Percentiles rank a stretch among this genome's conserved stretches.
Conservation (phyloP, 2,329 filamentous ascomycete species). For the Stemphylium lycopersici region DNA sequence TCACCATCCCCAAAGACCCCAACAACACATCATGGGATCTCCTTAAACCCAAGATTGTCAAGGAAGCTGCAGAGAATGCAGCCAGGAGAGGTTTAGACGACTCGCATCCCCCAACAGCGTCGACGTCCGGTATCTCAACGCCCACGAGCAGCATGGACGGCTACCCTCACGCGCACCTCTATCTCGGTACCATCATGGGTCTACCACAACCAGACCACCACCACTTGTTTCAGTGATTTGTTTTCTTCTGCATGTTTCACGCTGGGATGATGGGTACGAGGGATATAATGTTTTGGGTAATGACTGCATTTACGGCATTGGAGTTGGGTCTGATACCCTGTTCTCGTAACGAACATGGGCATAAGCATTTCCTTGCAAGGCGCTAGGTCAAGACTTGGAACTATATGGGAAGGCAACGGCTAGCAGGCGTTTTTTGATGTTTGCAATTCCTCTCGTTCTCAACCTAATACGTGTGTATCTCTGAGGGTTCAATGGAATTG, state of each 20-base stretch:
- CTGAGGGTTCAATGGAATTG: slow-evolving; percentile 5
- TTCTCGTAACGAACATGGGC: slow-evolving; percentile 3
- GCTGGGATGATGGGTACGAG: background rate
- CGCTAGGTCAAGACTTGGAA: slow-evolving; percentile 14
- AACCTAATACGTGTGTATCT: background rate
- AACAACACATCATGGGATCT: slow-evolving; percentile 46
- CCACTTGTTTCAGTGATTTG: slow-evolving; percentile 15
- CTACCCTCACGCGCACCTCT: slow-evolving; percentile 19
- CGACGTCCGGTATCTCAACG: slow-evolving; percentile 29
- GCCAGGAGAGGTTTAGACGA: slow-evolving; percentile 14
- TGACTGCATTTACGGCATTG: slow-evolving; percentile 19
- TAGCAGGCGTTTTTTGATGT: slow-evolving; percentile 2
- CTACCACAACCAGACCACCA: slow-evolving; percentile 11
- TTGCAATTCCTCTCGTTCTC: background rate
- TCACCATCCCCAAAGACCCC: slow-evolving; percentile 49
- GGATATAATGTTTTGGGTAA: slow-evolving; percentile 11
- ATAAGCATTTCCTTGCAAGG: slow-evolving; percentile 18
- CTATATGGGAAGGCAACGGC: background rate
- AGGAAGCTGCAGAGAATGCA: slow-evolving; percentile 36
- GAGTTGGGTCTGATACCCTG: slow-evolving; percentile 8
- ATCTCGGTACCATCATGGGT: slow-evolving; percentile 13
- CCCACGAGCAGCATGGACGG: slow-evolving; percentile 21
- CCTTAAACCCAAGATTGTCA: slow-evolving; percentile 46
- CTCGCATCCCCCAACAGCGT: slow-evolving; percentile 17
- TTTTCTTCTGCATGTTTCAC: slow-evolving; percentile 13